Conservation (phyloP, 768 basidiomycete genomes). For the Austroboletus festivus region DNA sequence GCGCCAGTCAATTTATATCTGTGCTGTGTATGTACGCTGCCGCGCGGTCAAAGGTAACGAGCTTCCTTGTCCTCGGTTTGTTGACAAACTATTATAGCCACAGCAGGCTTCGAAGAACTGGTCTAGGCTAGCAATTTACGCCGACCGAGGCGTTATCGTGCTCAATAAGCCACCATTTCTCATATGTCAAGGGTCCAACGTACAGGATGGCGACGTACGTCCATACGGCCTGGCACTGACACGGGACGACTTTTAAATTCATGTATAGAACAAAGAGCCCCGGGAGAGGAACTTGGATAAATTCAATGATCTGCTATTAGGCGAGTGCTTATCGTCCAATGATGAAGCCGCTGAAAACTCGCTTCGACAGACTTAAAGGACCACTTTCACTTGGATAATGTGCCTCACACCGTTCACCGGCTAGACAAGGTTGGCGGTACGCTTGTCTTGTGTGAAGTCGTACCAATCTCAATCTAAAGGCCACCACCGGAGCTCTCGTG, state of each 20-base stretch:
- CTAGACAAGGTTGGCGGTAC: constrained; percentile 54
- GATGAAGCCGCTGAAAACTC: constrained; percentile 1
- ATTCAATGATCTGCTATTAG: constrained; percentile 37
- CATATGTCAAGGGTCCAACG: constrained; percentile 45
- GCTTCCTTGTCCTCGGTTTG: not conserved
- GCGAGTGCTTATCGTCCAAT: constrained; percentile 20
- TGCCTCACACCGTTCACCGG: constrained; percentile 57
- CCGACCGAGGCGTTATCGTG: constrained; percentile 52
- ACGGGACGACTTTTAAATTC: constrained; percentile 1
- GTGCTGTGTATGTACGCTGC: constrained; percentile 17
- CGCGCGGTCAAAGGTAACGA: constrained; percentile 21
- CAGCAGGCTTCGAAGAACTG: constrained; percentile 24
- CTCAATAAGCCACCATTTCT: constrained; percentile 61
- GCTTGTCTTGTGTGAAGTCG: not conserved
- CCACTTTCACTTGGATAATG: constrained; percentile 30
- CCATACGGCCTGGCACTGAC: constrained; percentile 1
- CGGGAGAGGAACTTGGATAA: constrained; percentile 28
- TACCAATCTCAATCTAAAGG: constrained; percentile 32
- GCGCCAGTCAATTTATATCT: not conserved
- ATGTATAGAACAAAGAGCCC: constrained; percentile 16
- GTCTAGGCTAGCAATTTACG: constrained; percentile 42
- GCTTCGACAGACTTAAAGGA: constrained; percentile 26
- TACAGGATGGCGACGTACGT: constrained; percentile 22
- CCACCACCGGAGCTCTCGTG: constrained; percentile 61
- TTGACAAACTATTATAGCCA: not conserved